These are phyloP conservation scores for Astrothelium subdiscretum DNA, from an alignment of 495 filamentous ascomycete species.

Conservation along the genomic window DNA sequence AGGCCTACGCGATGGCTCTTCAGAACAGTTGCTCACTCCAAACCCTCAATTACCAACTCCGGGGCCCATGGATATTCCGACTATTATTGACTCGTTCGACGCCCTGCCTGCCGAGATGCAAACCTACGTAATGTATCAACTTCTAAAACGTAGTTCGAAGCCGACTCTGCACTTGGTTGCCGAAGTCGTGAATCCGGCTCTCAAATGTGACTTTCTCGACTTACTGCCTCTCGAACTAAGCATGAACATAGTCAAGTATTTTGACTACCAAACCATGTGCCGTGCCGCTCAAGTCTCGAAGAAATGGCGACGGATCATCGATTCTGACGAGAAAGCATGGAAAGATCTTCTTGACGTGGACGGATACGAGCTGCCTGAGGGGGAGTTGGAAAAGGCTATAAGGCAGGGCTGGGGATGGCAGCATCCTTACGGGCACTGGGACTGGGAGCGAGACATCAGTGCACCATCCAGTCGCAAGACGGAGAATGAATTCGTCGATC, in stretches of 20 bases:
- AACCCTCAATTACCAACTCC: constrained; percentile 27
- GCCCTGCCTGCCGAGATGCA: constrained; percentile 79
- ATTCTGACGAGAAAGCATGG: constrained; percentile 90
- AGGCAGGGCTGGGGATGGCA: constrained; percentile 99
- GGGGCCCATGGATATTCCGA: constrained; percentile 61
- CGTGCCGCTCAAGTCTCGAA: constrained; percentile 88
- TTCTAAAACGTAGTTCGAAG: constrained; percentile 77
- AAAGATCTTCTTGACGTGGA: constrained; percentile 83
- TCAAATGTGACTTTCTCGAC: constrained; percentile 85
- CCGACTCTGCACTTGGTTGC: constrained; percentile 87
- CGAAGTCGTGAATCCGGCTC: constrained; percentile 84
- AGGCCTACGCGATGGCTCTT: not conserved
- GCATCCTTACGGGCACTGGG: constrained; percentile 50
- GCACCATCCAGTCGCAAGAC: not conserved
- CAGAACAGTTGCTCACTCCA: not conserved
- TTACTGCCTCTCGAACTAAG: constrained; percentile 79
- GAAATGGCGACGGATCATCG: constrained; percentile 79
- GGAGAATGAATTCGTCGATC: not conserved
- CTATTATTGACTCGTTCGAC: constrained; percentile 83
- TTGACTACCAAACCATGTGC: constrained; percentile 81
- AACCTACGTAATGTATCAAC: constrained; percentile 89
- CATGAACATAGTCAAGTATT: constrained; percentile 73
- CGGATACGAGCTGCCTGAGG: constrained; percentile 63
- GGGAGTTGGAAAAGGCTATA: constrained; percentile 78
- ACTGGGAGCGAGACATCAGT: constrained; percentile 68